Percentiles rank a stretch among this genome's conserved stretches.
Evolutionary conservation across 2,329 filamentous ascomycete genomes (phyloP).

Genomic region (Alternaria arborescens): DNA sequence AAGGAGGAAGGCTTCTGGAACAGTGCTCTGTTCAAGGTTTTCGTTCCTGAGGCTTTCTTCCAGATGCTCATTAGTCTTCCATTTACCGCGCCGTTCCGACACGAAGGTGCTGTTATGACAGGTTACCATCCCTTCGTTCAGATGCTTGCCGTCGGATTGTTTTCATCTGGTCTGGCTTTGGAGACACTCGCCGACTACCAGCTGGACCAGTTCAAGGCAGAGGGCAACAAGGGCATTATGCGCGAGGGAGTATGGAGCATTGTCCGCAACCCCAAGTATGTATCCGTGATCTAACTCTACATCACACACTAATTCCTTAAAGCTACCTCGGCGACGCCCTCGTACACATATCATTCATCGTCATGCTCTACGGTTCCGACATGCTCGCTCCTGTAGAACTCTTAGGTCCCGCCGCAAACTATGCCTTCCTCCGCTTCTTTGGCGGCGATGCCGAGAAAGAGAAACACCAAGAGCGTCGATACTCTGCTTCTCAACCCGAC

Average conservation of each 20-base stretch:
- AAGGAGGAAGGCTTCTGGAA: constrained; percentile 65
- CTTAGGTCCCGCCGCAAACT: constrained; percentile 66
- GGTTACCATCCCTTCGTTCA: constrained; percentile 49
- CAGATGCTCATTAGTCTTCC: constrained; percentile 66
- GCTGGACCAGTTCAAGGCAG: constrained; percentile 60
- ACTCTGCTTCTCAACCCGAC: constrained; percentile 58
- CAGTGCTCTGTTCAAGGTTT: constrained; percentile 62
- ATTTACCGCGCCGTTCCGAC: constrained; percentile 65
- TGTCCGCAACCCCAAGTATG: constrained; percentile 69
- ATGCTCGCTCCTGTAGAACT: constrained; percentile 64
- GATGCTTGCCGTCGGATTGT: constrained; percentile 62
- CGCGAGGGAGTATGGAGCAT: constrained; percentile 69
- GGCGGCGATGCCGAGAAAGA: constrained; percentile 67
- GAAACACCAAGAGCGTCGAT: constrained; percentile 61
- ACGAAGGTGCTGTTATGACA: constrained; percentile 50
- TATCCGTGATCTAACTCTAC: background rate
- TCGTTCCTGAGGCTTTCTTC: constrained; percentile 66
- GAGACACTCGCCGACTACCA: constrained; percentile 67
- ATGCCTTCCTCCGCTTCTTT: constrained; percentile 65
- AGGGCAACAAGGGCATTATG: constrained; percentile 55
- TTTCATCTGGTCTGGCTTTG: constrained; percentile 64
- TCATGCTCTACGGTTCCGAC: constrained; percentile 64
- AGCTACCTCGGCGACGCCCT: constrained; percentile 70
- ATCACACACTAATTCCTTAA: constrained; percentile 4
- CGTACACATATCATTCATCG: constrained; percentile 66